A percentile compares a stretch with the other conserved stretches of the same genome.
These are phyloP conservation scores for Bodo saltans DNA, from an alignment of 78 protist species.

Conservation along the genomic window DNA sequence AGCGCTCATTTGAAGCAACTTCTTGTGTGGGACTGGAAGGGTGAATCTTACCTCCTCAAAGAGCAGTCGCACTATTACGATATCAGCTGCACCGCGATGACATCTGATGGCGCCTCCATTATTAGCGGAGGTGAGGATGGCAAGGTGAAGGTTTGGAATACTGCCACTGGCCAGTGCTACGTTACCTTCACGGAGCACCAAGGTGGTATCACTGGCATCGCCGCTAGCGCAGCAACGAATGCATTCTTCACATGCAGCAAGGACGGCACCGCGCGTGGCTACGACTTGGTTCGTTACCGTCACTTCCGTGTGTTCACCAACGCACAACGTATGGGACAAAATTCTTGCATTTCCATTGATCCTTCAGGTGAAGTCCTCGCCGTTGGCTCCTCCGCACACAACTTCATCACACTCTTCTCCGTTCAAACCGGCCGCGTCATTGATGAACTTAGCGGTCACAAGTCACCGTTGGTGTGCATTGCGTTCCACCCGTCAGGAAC, in stretches of 20 bases:
- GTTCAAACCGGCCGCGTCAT: conserved; percentile 81
- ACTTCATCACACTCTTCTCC: conserved; percentile 75
- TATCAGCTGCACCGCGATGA: conserved; percentile 65
- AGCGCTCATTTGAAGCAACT: conserved; percentile 68
- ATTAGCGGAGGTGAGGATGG: conserved; percentile 78
- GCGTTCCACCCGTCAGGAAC: conserved; percentile 51
- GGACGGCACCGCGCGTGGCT: conserved; percentile 91
- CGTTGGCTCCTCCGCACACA: conserved; percentile 71
- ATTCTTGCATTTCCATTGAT: conserved; percentile 72
- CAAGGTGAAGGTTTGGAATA: conserved; percentile 68
- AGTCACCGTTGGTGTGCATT: conserved; percentile 50
- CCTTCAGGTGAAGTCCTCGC: conserved; percentile 80
- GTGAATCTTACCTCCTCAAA: conserved; percentile 73
- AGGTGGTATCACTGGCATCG: conserved; percentile 58
- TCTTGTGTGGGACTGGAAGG: conserved; percentile 93
- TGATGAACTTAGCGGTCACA: conserved; percentile 81
- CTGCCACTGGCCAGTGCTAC: conserved; percentile 63
- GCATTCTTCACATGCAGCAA: conserved; percentile 34
- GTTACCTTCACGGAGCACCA: conserved; percentile 88
- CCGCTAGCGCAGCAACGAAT: conserved; percentile 28
- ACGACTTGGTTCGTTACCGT: conserved; percentile 82
- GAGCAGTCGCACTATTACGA: conserved; percentile 70
- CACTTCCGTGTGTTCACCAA: conserved; percentile 76
- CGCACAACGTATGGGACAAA: conserved; percentile 45
- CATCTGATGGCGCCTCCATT: conserved; percentile 73